Evolutionary conservation across 2,329 filamentous ascomycete genomes (phyloP).

Genomic region (Pseudogymnoascus sp.): DNA sequence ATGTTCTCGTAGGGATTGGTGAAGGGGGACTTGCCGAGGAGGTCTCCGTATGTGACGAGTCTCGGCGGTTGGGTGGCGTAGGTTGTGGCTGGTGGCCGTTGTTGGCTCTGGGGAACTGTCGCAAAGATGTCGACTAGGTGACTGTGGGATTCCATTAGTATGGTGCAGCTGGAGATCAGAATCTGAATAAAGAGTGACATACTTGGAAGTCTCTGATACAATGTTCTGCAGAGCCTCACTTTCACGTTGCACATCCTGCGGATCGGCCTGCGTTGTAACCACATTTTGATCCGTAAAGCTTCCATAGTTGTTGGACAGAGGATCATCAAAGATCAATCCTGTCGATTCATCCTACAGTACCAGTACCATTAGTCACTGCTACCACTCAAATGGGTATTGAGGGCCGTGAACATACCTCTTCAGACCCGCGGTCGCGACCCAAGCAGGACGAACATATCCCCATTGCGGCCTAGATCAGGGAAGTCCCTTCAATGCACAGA

Average conservation of each 20-base stretch:
- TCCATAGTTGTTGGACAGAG: slow-evolving; percentile 50
- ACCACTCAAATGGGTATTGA: slow-evolving; percentile 11
- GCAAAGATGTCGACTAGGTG: slow-evolving; percentile 63
- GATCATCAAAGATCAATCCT: slow-evolving; percentile 52
- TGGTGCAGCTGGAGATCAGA: not conserved
- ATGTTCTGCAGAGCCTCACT: slow-evolving; percentile 56
- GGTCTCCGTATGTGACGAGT: slow-evolving; percentile 50
- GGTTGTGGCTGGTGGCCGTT: slow-evolving; percentile 28
- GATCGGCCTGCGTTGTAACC: slow-evolving; percentile 45
- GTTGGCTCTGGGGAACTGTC: slow-evolving; percentile 45
- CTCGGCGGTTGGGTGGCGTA: slow-evolving; percentile 49
- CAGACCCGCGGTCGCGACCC: slow-evolving; percentile 41
- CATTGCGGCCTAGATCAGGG: slow-evolving; percentile 33
- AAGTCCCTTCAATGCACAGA: not conserved
- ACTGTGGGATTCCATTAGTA: slow-evolving; percentile 30
- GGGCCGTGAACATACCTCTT: slow-evolving; percentile 39
- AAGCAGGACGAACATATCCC: slow-evolving; percentile 55
- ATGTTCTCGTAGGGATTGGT: slow-evolving; percentile 31
- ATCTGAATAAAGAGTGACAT: slow-evolving; percentile 23
- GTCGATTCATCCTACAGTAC: slow-evolving; percentile 29
- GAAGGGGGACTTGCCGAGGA: slow-evolving; percentile 50
- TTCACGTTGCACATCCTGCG: slow-evolving; percentile 54
- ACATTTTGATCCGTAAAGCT: slow-evolving; percentile 52
- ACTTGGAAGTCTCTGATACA: slow-evolving; percentile 58
- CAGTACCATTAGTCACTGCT: not conserved